These are phyloP conservation scores for Coemansia sp. DNA, from an alignment of 192 early-diverging fungal species.

Conservation along the genomic window DNA sequence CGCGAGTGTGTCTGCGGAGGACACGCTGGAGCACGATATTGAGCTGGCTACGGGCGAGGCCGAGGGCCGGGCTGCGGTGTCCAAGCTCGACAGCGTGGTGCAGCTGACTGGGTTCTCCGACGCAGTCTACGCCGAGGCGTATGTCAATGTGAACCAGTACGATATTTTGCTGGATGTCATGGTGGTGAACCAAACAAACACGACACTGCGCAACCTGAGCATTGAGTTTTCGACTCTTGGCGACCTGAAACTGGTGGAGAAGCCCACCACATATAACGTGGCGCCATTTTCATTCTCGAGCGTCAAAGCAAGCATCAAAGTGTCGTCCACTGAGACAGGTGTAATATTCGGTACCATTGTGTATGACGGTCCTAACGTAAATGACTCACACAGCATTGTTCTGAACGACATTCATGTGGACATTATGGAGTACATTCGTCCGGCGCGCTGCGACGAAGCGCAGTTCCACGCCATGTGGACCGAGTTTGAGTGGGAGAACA, in stretches of 20 bases:
- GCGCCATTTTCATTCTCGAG: constrained; percentile 91
- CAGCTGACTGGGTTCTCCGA: constrained; percentile 98
- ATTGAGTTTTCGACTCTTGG: constrained; percentile 98
- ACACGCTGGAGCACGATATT: constrained; percentile 84
- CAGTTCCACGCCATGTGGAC: constrained; percentile 99
- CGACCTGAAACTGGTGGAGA: constrained; percentile 95
- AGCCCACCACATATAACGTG: constrained; percentile 82
- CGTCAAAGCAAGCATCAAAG: constrained; percentile 97
- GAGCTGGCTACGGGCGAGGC: constrained; percentile 83
- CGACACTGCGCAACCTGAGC: constrained; percentile 95
- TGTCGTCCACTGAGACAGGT: constrained; percentile 97
- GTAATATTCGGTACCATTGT: constrained; percentile 99
- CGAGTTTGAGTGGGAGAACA: constrained; percentile 99
- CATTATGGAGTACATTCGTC: constrained; percentile 99
- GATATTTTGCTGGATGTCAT: constrained; percentile 95
- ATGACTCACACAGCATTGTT: constrained; percentile 88
- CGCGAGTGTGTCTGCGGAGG: constrained; percentile 52
- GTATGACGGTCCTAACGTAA: constrained; percentile 92
- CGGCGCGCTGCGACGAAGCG: constrained; percentile 83
- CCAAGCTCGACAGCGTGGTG: constrained; percentile 90
- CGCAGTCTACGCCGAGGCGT: constrained; percentile 98
- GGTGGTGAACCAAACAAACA: constrained; percentile 94
- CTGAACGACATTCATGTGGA: constrained; percentile 98
- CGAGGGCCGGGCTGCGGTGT: constrained; percentile 73
- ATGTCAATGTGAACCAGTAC: constrained; percentile 95